Base-by-base conservation (phyloP, 1,284 basidiomycete genomes). In the Xerocomus minutiporus region DNA sequence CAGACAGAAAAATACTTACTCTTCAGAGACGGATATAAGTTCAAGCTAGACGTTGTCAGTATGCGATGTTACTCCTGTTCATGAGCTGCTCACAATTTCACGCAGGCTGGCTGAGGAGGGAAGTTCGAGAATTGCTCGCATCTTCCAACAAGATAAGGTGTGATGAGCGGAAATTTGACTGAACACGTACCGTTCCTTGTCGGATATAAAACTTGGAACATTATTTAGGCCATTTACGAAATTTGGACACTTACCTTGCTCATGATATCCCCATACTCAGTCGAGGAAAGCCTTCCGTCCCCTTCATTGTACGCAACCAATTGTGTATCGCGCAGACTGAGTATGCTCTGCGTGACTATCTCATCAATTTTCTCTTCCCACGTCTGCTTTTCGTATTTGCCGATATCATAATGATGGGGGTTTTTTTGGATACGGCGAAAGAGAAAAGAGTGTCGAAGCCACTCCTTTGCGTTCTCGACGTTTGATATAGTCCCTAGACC, bases 401-500 rank as follows among this genome's bases (percentile, higher is more conserved):
- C 76, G 31, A 88, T 72, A 6, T 81, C 75, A 64, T 97, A 97
- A 63, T 88, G 79, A 6, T 66, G 63, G 0, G 93, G 90, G 62
- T 97, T 96, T 66, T 85, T 84, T 60, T 84, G 81, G 50, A 97
- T 84, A 11, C 94, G 80, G 48, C 88, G 84, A 64, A 82, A 93
- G 8, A 97, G 72, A 68, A 96, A 96, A 0, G 93, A 89, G 53
- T 76, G 79, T 46, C 78, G 81, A 35, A 93, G 73, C 94, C 94
- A 97, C 11, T 78, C 73, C 61, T 83, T 88, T 1, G 91, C 93
- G 5, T 80, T 80, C 3, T 75, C 68, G 4, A 89, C 59, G 57
- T 79, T 77, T 2, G 74, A 81, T 60, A 96, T 93, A 0, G 91
- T 94, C 3, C 84, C 81, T 8, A 97, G 77, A 0, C 86, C 86